Conservation (phyloP, 129 eudicot species). For the Kitagawia praeruptora region DNA sequence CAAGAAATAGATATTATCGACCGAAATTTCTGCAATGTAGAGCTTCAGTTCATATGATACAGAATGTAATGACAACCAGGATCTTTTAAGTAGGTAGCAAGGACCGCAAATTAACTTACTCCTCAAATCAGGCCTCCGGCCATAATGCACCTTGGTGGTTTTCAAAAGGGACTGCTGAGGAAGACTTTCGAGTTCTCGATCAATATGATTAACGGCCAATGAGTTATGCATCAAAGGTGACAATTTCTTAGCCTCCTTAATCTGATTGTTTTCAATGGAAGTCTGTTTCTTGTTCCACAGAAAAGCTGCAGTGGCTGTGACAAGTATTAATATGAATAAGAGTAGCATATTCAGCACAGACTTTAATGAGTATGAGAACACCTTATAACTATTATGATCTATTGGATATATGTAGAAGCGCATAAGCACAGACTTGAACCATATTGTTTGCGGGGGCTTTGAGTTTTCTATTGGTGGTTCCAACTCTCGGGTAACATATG, state of each 20-base stretch:
- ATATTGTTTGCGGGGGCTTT: too few species aligned
- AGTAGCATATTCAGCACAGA: conserved; percentile 30
- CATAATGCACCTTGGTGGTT: conserved; percentile 37
- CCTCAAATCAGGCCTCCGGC: conserved; percentile 49
- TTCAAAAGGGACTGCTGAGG: conserved; percentile 23
- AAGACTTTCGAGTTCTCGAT: conserved; percentile 43
- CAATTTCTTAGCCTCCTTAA: conserved; percentile 12
- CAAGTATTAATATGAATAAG: conserved; percentile 29
- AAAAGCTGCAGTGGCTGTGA: conserved; percentile 26
- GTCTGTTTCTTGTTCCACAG: conserved; percentile 47
- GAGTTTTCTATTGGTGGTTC: too few species aligned
- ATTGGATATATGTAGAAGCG: conserved; percentile 49
- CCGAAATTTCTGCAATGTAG: neutral
- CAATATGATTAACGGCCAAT: conserved; percentile 14
- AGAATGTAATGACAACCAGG: too few species aligned
- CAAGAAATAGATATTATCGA: too few species aligned
- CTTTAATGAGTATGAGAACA: conserved; percentile 20
- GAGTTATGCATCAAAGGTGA: neutral
- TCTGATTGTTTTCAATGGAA: neutral
- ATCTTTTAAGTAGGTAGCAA: neutral
- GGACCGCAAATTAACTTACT: conserved; percentile 23
- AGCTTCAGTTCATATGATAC: neutral
- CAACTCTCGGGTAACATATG: too few species aligned
- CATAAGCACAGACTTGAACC: conserved; percentile 13
- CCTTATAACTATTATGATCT: conserved; percentile 28